Evolutionary conservation across 805 yeast species (phyloP), one percentile per base, ranked within the genome.

Genomic region (Diddensiella transvaalensis): DNA sequence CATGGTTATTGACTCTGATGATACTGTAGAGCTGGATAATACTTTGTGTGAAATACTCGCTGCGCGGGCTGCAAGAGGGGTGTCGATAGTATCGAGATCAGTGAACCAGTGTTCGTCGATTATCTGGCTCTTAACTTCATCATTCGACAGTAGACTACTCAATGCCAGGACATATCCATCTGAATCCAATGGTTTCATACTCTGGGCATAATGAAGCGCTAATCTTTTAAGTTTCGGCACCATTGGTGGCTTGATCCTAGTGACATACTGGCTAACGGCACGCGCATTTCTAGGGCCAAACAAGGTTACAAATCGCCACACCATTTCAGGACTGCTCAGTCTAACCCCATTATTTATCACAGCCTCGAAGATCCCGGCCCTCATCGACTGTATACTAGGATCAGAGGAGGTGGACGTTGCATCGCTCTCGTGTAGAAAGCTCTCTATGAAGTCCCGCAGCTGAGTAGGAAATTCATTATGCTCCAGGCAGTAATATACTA

Each of bases 1-100:
- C 76, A 57, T 22, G 68, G 63, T 59, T 1, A 83, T 69, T 39
- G 73, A 69, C 2, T 63, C 49, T 1, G 44, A 21, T 15, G 38
- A 35, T 10, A 17, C 38, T 8, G 38, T 8, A 8, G 17, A 18
- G 8, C 13, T 13, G 18, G 38, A 35, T 35, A 48, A 37, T 5
- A 39, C 42, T 8, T 17, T 22, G 36, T 44, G 45, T 29, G 42
- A 42, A 18, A 46, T 24, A 17, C 10, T 22, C 18, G 36, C 39
- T 19, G 49, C 44, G 30, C 44, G 40, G n/a, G 18, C 17, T 15
- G 53, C 46, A 4, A 32, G n/a, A 22, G 41, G 43, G 23, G 48
- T 40, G 13, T 45, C 50, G 22, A 49, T 37, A 4, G 44, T 35
- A 10, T 40, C 32, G 18, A 54, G 23, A 10, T 46, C 49, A n/a